Conservation (phyloP, 2,329 filamentous ascomycete genomes). For the Fusarium buharicum region DNA sequence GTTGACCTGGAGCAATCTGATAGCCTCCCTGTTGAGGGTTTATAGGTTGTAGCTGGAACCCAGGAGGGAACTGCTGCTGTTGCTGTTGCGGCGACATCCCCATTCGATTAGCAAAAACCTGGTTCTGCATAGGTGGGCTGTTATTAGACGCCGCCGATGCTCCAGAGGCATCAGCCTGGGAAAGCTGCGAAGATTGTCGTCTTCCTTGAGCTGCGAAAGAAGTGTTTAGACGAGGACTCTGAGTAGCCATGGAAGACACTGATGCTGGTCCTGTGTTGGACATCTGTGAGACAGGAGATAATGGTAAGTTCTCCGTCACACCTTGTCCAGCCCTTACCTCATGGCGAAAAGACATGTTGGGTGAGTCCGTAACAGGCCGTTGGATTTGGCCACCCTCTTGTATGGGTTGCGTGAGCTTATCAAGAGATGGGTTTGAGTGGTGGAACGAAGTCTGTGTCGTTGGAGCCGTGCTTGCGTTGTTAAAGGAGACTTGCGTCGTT, state of each 20-base stretch:
- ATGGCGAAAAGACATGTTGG: slow-evolving; percentile 28
- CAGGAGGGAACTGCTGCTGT: slow-evolving; percentile 22
- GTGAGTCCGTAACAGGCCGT: slow-evolving; percentile 27
- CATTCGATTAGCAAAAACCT: slow-evolving; percentile 22
- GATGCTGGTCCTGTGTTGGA: slow-evolving; percentile 41
- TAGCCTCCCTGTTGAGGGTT: slow-evolving; percentile 17
- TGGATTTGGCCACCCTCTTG: slow-evolving; percentile 23
- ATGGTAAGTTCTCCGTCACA: slow-evolving; percentile 26
- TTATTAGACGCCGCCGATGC: slow-evolving; percentile 26
- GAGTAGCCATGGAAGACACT: slow-evolving; percentile 41
- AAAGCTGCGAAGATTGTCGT: slow-evolving; percentile 32
- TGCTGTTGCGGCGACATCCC: slow-evolving; percentile 27
- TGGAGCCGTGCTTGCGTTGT: slow-evolving; percentile 32
- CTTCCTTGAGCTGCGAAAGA: slow-evolving; percentile 13
- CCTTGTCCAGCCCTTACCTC: slow-evolving; percentile 18
- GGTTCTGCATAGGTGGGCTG: slow-evolving; percentile 30
- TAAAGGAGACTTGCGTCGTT: slow-evolving; percentile 26
- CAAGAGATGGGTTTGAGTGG: slow-evolving; percentile 37
- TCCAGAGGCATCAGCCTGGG: slow-evolving; percentile 22
- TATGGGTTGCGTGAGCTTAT: slow-evolving; percentile 28
- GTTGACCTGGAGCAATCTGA: slow-evolving; percentile 29
- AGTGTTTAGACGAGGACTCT: slow-evolving; percentile 40
- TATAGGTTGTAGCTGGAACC: slow-evolving; percentile 21
- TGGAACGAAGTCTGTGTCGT: slow-evolving; percentile 31
- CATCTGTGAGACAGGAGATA: slow-evolving; percentile 41